Percentiles rank a stretch among this genome's conserved stretches.
Conservation (phyloP, 2,329 filamentous ascomycete species). For the Penicillium sp. region DNA sequence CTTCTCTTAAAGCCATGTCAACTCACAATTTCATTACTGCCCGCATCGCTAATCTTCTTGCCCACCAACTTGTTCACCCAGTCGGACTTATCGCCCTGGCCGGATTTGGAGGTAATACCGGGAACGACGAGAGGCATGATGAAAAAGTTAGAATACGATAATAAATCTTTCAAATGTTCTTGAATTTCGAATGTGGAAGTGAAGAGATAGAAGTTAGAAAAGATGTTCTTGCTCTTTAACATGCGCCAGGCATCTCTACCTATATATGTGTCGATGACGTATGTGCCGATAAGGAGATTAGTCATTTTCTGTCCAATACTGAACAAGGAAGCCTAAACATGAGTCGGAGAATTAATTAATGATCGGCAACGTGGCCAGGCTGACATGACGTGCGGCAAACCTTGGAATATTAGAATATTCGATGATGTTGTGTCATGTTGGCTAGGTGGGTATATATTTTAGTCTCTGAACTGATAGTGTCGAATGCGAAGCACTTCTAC, state of each 20-base stretch:
- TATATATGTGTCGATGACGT: slow-evolving; percentile 5
- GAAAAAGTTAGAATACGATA: background rate
- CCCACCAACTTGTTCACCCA: slow-evolving; percentile 49
- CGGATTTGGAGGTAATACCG: slow-evolving; percentile 34
- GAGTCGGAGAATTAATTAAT: background rate
- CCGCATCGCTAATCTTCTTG: slow-evolving; percentile 45
- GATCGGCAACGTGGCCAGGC: background rate
- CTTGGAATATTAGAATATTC: background rate
- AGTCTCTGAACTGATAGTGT: too few relatives aligned
- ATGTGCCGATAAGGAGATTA: slow-evolving; percentile 3
- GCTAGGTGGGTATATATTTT: too few relatives aligned
- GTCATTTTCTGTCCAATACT: background rate
- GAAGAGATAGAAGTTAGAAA: background rate
- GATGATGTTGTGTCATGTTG: too few relatives aligned
- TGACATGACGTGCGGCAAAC: background rate
- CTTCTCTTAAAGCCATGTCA: background rate
- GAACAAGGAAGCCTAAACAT: background rate
- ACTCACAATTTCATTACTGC: slow-evolving; percentile 37
- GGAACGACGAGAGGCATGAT: slow-evolving; percentile 52
- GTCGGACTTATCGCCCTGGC: slow-evolving; percentile 35
- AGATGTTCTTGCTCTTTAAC: background rate
- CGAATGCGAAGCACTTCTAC: too few relatives aligned
- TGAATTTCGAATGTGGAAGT: background rate
- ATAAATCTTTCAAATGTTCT: background rate
- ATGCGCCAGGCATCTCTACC: background rate